Base-by-base conservation (phyloP, 371 early-diverging fungal species). In the Mortierella sp. region DNA sequence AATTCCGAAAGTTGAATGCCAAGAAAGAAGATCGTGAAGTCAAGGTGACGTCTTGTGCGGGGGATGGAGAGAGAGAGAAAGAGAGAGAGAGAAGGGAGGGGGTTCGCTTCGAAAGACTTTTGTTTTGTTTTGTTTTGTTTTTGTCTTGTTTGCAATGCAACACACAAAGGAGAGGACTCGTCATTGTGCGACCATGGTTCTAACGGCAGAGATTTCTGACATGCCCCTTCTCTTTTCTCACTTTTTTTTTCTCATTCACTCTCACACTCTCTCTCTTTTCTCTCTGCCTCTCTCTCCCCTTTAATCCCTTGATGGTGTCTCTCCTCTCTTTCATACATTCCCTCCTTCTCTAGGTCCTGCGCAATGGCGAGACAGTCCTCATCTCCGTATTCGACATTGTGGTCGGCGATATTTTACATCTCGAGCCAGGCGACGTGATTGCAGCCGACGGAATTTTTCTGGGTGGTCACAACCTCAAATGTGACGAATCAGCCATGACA, bases 351-450 rank as follows among this genome's bases (percentile, higher is more conserved):
- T 88, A 88, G 79, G 88, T 86, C 70, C 70, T 86, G 21, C 87
- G 94, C 60, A 86, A 88, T 80, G 90, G 96, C 56, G 84, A 89
- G 55, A 91, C 93, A 75, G 72, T 84, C 21, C 88, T 92, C 65
- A 84, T 95, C 60, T 93, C 93, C 56, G 94, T 96, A 18, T 92
- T 91, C 74, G 91, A 94, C 62, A 51, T 95, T 30, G 83, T 90
- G 51, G 93, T 97, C 1, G 96, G 97, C 57, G 97, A 97, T 79
- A 84, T 97, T 51, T 82, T 97, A 30, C 81, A 88, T 52, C 82
- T 98, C 23, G 97, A 97, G 81, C 94, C 96, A 12, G 98, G 98
- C 60, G 97, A 97, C 66, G 91, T 97, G 37, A 84, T 97, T 56
- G 87, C 93, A 1, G 97, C 88, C 12, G 98, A 98, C 80, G 95